phyloP scores from a whole-genome alignment of 169 alveolate genomes.

The Eimeria praecox region DNA sequence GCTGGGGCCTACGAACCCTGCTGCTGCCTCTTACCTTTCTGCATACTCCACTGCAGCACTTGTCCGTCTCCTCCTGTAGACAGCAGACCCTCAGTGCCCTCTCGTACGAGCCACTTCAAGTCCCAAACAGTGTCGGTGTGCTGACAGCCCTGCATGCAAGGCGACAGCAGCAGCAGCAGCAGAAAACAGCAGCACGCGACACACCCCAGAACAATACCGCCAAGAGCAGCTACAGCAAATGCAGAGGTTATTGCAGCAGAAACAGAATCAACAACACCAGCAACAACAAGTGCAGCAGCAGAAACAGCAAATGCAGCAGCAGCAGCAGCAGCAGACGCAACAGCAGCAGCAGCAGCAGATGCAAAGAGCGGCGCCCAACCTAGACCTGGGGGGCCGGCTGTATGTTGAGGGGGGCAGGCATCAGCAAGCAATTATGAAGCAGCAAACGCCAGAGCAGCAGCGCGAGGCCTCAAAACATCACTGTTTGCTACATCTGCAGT shows the following conservation, averaged over 20 bases:
- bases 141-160: constrained; percentile 46
- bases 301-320: too few species aligned
- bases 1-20: background rate
- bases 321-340: too few species aligned
- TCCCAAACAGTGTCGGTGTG: constrained; percentile 97
- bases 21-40: constrained; percentile 84
- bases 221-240: background rate
- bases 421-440: background rate
- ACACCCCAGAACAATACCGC: too few species aligned
- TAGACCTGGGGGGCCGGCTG: too few species aligned
- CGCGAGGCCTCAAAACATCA: too few species aligned
- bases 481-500: background rate
- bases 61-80: constrained; percentile 92
- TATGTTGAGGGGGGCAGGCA: too few species aligned
- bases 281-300: too few species aligned
- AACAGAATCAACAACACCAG: background rate
- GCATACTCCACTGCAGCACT: constrained; percentile 94
- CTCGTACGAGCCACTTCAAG: constrained; percentile 91
- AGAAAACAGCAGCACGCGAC: background rate
- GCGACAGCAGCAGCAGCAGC: constrained; percentile 12
- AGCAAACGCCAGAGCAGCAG: background rate
- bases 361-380: background rate
- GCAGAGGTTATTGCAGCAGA: background rate
- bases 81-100: constrained; percentile 74
- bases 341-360: too few species aligned